phyloP scores from a whole-genome alignment of 768 basidiomycete species.

The Aureoboletus auriporus region DNA sequence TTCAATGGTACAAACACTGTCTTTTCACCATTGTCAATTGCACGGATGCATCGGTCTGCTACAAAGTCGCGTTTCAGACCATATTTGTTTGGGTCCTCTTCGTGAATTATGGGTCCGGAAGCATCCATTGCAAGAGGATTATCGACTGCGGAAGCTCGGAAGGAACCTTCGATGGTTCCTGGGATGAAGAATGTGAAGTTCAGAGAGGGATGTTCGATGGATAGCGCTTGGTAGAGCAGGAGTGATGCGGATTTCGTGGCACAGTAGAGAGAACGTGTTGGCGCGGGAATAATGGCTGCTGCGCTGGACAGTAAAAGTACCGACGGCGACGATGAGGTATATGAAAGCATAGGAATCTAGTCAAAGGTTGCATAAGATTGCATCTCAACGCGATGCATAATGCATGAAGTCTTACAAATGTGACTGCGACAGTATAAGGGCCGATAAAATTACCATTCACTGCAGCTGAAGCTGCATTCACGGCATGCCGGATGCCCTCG shows the following conservation, averaged over 20 bases:
- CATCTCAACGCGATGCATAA: neutral
- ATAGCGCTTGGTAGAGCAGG: slow-evolving; percentile 70
- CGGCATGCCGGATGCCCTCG: slow-evolving; percentile 57
- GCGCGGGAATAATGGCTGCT: slow-evolving; percentile 78
- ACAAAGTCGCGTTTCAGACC: slow-evolving; percentile 61
- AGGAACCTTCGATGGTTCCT: slow-evolving; percentile 69
- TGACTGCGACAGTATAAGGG: slow-evolving; percentile 62
- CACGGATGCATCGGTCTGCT: slow-evolving; percentile 54
- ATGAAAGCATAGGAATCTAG: slow-evolving; percentile 73
- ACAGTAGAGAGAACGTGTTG: slow-evolving; percentile 80
- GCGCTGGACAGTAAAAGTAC: slow-evolving; percentile 77
- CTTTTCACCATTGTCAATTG: slow-evolving; percentile 55
- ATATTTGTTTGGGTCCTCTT: slow-evolving; percentile 50
- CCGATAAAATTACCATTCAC: slow-evolving; percentile 65
- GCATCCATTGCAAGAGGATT: slow-evolving; percentile 27
- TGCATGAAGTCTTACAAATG: slow-evolving; percentile 53
- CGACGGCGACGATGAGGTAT: slow-evolving; percentile 62
- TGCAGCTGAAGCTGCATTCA: slow-evolving; percentile 55
- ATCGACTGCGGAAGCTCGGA: slow-evolving; percentile 79
- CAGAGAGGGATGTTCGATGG: slow-evolving; percentile 75
- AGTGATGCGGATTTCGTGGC: slow-evolving; percentile 81
- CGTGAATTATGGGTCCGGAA: slow-evolving; percentile 31
- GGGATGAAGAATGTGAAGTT: slow-evolving; percentile 61
- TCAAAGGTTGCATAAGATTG: neutral
- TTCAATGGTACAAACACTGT: slow-evolving; percentile 53